Conservation (phyloP, 805 yeast species). For the Candida insectalens region DNA sequence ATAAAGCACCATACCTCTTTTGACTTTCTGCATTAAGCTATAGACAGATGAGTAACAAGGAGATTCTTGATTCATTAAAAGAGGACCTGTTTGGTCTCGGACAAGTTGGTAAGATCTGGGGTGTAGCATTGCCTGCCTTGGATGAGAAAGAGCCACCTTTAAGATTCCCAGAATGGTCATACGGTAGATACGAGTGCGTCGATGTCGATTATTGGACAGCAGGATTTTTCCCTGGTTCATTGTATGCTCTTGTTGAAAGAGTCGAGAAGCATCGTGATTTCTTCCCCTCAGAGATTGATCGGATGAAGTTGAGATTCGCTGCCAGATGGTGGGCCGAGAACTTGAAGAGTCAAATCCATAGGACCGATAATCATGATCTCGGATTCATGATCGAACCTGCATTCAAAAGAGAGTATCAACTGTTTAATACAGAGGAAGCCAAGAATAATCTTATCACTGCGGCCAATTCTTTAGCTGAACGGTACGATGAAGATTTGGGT, state of each 20-base stretch:
- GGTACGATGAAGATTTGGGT: not conserved
- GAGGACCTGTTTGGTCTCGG: not conserved
- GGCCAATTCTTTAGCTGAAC: not conserved
- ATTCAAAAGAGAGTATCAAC: not conserved
- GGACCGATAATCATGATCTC: not conserved
- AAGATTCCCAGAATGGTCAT: not conserved
- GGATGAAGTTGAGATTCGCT: not conserved
- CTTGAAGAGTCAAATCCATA: not conserved
- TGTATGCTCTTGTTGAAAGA: not conserved
- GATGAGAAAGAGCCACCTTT: not conserved
- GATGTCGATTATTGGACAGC: not conserved
- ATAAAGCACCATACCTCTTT: too few relatives aligned
- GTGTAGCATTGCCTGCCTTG: not conserved
- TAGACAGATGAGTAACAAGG: too few relatives aligned
- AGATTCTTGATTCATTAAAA: not conserved
- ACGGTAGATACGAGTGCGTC: not conserved
- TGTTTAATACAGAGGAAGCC: not conserved
- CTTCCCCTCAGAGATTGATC: not conserved
- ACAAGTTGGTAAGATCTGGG: not conserved
- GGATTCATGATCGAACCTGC: not conserved
- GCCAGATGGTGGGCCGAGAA: not conserved
- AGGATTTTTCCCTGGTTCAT: not conserved
- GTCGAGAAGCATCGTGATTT: not conserved
- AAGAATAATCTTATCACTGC: not conserved
- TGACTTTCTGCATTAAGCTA: too few relatives aligned